Evolutionary conservation across 805 yeast species (phyloP), one percentile per base, ranked within the genome.

Genomic region (Hanseniaspora lachancei): DNA sequence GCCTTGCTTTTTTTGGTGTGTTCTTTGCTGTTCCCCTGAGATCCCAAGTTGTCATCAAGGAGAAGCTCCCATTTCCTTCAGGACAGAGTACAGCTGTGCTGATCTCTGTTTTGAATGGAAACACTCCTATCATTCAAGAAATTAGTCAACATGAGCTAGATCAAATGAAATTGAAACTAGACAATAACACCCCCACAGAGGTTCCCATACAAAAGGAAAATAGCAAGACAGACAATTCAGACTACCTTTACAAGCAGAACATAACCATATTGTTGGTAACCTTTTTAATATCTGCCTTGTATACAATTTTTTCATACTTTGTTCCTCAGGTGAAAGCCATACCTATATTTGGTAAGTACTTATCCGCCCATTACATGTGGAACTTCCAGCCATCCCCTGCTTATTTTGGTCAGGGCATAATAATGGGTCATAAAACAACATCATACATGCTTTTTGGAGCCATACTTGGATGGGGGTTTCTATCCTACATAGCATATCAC

Each of bases 321-420:
- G 57, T 85, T 6, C 97, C 97, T 0, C 68, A 78, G 15, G 62
- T 93, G 13, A 75, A 80, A 53, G 72, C 72, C 42, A 62, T 93
- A 7, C 97, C 97, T 0, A 64, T 91, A 1, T 86, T 91, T 66
- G 97, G 97, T 0, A 40, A 62, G 0, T 63, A 64, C 47, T 69
- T 87, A 20, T 85, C 95, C 0, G 63, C 70, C 21, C 68, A 74
- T 18, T 86, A 86, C 68, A 74, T 85, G 47, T 86, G 97, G 93
- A 82, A 84, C 58, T 77, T 93, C 58, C 96, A 93, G 66, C 96
- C 96, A 0, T 88, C 96, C 0, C 98, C 98, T 0, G 97, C 97
- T 0, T 91, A 91, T 66, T 77, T 93, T 38, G 98, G 98, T 2
- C 98, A 91, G 68, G 98, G 98, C 4, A 88, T 93, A 42, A 91